Percentiles rank a stretch among this genome's conserved stretches.
These are phyloP conservation scores for Mytilinidion resinicola DNA, from an alignment of 495 filamentous ascomycete genomes.

Conservation along the genomic window DNA sequence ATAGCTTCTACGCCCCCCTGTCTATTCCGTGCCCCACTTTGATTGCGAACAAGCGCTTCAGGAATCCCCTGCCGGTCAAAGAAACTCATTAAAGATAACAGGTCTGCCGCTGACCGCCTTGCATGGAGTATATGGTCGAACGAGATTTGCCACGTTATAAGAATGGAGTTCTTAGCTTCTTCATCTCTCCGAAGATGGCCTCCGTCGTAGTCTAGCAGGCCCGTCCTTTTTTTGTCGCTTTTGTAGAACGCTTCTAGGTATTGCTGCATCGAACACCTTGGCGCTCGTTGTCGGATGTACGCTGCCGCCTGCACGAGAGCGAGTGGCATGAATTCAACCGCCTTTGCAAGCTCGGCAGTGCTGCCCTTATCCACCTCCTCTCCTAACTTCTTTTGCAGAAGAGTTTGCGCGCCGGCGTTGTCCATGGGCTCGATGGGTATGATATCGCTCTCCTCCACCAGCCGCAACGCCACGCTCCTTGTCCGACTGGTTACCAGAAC, in stretches of 20 bases:
- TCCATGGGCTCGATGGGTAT: constrained; percentile 36
- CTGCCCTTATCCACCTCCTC: constrained; percentile 6
- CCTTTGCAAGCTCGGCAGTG: neutral
- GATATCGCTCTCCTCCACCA: constrained; percentile 34
- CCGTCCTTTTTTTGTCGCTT: constrained; percentile 35
- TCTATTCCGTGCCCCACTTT: constrained; percentile 1
- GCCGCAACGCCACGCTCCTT: constrained; percentile 15
- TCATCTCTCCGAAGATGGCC: constrained; percentile 39
- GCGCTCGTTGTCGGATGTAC: constrained; percentile 5
- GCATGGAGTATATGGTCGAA: constrained; percentile 39
- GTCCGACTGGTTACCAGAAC: constrained; percentile 5
- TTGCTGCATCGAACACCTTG: too few species aligned
- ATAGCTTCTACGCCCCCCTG: neutral
- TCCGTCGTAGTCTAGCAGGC: constrained; percentile 36
- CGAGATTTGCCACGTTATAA: constrained; percentile 43
- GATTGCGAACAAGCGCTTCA: constrained; percentile 4
- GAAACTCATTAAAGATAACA: constrained; percentile 18
- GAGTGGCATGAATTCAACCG: constrained; percentile 9
- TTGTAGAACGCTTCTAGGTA: too few species aligned
- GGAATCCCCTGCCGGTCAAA: constrained; percentile 19
- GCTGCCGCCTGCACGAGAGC: constrained; percentile 8
- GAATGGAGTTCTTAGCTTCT: constrained; percentile 39
- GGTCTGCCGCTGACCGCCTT: constrained; percentile 11
- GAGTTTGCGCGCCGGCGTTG: constrained; percentile 28
- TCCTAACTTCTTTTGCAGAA: constrained; percentile 40